These are phyloP conservation scores for Mytilinidion resinicola DNA, from an alignment of 495 filamentous ascomycete genomes.

Conservation along the genomic window DNA sequence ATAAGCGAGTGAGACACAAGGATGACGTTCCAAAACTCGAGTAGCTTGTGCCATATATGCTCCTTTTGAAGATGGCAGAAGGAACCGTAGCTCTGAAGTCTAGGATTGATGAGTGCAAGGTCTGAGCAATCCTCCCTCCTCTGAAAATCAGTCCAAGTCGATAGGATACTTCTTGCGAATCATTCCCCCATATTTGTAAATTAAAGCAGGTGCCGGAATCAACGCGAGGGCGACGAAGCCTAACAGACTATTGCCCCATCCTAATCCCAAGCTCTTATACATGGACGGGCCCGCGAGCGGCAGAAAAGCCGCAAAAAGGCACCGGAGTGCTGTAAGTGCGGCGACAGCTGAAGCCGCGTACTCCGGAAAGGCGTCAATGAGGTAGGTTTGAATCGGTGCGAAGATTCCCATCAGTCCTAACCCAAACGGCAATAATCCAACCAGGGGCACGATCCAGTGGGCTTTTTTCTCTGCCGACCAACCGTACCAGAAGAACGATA, in stretches of 20 bases:
- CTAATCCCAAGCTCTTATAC: slow-evolving; percentile 40
- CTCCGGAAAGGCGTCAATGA: slow-evolving; percentile 33
- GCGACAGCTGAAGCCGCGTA: slow-evolving; percentile 36
- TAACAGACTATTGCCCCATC: slow-evolving; percentile 45
- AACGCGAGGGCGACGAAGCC: slow-evolving; percentile 41
- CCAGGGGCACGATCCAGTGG: slow-evolving; percentile 45
- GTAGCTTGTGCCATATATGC: too few relatives aligned
- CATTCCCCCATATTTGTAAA: slow-evolving; percentile 28
- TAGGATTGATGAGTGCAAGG: too few relatives aligned
- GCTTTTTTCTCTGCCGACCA: slow-evolving; percentile 20
- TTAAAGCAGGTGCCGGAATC: slow-evolving; percentile 34
- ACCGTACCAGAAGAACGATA: slow-evolving; percentile 28
- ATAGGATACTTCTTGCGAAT: slow-evolving; percentile 21
- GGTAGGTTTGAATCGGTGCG: slow-evolving; percentile 32
- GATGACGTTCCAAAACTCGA: too few relatives aligned
- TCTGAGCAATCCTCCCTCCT: too few relatives aligned
- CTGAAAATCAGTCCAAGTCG: background rate
- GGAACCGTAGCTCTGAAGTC: too few relatives aligned
- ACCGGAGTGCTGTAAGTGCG: slow-evolving; percentile 46
- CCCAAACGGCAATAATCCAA: slow-evolving; percentile 50
- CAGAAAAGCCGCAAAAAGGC: slow-evolving; percentile 45
- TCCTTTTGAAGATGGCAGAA: too few relatives aligned
- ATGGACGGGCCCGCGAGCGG: slow-evolving; percentile 46
- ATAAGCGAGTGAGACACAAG: too few relatives aligned
- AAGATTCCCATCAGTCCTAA: slow-evolving; percentile 45